Conservation (phyloP, 2,329 filamentous ascomycete species). For the Colletotrichum agaves region DNA sequence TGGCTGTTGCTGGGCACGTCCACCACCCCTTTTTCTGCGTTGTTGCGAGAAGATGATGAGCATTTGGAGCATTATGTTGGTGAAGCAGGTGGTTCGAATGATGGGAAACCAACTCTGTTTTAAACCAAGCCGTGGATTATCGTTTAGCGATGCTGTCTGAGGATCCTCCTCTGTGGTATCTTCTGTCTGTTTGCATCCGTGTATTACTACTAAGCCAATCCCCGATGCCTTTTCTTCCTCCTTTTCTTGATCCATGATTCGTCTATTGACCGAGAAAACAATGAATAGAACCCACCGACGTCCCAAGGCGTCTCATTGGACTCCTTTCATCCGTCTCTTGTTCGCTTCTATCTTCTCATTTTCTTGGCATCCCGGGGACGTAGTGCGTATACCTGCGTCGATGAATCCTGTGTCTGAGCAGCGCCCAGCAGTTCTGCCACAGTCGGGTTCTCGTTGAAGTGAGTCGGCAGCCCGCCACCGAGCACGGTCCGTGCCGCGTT, state of each 20-base stretch:
- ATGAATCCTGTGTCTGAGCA: conserved; percentile 45
- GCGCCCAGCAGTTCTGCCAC: conserved; percentile 49
- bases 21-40: neutral
- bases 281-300: conserved; percentile 1
- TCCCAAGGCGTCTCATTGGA: neutral
- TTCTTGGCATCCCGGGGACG: conserved; percentile 32
- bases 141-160: neutral
- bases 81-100: too few species aligned
- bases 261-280: conserved; percentile 1
- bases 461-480: conserved; percentile 54
- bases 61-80: neutral
- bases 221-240: neutral
- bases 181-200: conserved; percentile 17
- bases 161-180: conserved; percentile 25
- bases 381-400: conserved; percentile 30
- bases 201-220: neutral
- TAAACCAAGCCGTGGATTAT: neutral
- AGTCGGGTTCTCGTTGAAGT: conserved; percentile 53
- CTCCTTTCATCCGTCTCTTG: neutral
- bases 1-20: neutral
- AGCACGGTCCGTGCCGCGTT: conserved; percentile 60
- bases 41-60: too few species aligned
- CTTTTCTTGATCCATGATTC: neutral
- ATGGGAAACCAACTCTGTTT: too few species aligned
- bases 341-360: neutral